Evolutionary conservation across 116 monocot genomes (phyloP), one percentile per base, ranked within the genome.

Genomic region (Zostera marina): DNA sequence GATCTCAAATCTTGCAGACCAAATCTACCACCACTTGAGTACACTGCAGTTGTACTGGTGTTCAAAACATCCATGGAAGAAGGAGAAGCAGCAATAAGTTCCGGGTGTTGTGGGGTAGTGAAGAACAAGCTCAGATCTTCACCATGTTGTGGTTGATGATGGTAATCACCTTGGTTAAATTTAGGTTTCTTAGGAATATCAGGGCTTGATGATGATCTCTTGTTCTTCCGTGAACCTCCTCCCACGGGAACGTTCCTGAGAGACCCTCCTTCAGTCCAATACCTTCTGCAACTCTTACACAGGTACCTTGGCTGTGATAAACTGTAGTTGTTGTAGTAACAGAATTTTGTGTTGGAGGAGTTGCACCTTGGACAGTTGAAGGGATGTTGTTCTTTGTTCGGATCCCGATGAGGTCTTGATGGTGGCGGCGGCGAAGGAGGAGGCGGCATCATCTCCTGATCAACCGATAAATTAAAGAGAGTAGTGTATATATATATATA

Each of bases 311-410:
- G 92, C 72, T 92, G 92, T 32, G 80, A 76, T 72, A 92, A 87
- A 83, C 92, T 93, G 81, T 93, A 93, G 70, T 93, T 93, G 78
- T 93, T 93, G 74, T 93, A 93, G 78, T 93, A 93, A 62, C 92
- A 93, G 76, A 93, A 93, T 54, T 93, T 93, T 41, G 92, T 93
- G 76, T 93, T 87, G 63, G 78, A 78, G 38, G 91, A 91, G 73
- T 85, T 82, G 85, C 91, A 91, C 79, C 91, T 65, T 13, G 85
- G 91, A 68, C 91, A 91, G 66, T 79, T 81, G 15, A 87, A 64
- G 8, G 83, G 80, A n/a, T n/a, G n/a, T 48, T 81, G 75, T 56
- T 83, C 92, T 44, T 81, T 83, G 63, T 74, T 78, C 9, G 82
- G 81, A 32, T 32, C 5, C 56, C 78, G 63, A n/a, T n/a, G n/a